Evolutionary conservation across 1,139 yeast species (phyloP).

Genomic region (Candida labiduridarum): DNA sequence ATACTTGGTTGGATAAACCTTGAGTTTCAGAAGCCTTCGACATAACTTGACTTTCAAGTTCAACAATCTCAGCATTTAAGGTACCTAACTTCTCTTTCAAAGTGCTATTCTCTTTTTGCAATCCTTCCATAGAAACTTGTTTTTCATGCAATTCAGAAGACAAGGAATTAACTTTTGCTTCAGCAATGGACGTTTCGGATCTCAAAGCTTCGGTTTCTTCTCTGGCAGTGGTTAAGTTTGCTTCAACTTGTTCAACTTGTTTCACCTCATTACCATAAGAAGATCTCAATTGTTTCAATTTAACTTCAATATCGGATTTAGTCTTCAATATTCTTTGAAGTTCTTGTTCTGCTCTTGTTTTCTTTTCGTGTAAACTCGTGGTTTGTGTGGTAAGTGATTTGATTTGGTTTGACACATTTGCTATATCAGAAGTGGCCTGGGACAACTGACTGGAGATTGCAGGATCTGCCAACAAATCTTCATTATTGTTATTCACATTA

Average conservation of each 20-base stretch:
- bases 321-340: constrained; percentile 62
- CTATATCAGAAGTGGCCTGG: constrained; percentile 81
- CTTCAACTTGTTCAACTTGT: constrained; percentile 72
- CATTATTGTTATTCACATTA: constrained; percentile 23
- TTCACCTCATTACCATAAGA: constrained; percentile 80
- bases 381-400: constrained; percentile 79
- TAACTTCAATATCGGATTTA: constrained; percentile 71
- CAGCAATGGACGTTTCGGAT: constrained; percentile 76
- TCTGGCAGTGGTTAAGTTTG: constrained; percentile 56
- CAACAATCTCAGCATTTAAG: constrained; percentile 67
- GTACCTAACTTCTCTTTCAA: constrained; percentile 69
- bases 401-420: constrained; percentile 84
- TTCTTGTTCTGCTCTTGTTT: constrained; percentile 76
- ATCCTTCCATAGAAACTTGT: constrained; percentile 59
- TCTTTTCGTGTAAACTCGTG: constrained; percentile 66
- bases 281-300: constrained; percentile 64
- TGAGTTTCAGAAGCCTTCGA: constrained; percentile 54
- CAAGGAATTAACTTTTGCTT: constrained; percentile 77
- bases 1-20: constrained; percentile 62
- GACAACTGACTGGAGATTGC: constrained; percentile 70
- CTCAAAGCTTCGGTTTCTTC: constrained; percentile 73
- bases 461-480: constrained; percentile 54
- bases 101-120: constrained; percentile 65
- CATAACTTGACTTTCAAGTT: constrained; percentile 58
- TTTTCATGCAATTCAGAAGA: constrained; percentile 67